Evolutionary conservation across 208 protist species (phyloP).

Genomic region (Crithidia brevicula): DNA sequence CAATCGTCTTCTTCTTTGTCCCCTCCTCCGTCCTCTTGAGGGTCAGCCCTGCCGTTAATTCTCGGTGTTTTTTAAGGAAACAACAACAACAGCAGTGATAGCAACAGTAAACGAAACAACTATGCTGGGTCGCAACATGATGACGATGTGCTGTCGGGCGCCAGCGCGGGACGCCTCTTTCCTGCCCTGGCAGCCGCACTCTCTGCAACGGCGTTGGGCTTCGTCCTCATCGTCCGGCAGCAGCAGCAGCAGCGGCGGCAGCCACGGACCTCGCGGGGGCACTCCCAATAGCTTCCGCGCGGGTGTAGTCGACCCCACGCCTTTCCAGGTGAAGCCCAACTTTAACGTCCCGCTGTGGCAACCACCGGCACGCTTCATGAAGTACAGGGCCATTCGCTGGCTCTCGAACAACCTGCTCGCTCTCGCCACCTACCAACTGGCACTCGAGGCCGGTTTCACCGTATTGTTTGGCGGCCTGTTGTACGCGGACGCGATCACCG

Average conservation of each 20-base stretch:
- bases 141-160: neutral
- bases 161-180: neutral
- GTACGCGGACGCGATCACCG: conserved; percentile 29
- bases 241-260: neutral
- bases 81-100: no score
- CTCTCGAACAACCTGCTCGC: conserved; percentile 60
- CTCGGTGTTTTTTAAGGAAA: no score
- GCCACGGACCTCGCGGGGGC: no score
- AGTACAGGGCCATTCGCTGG: conserved; percentile 47
- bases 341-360: conserved; percentile 34
- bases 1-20: no score
- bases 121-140: no score
- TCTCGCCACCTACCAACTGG: conserved; percentile 72
- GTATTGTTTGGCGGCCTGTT: conserved; percentile 48
- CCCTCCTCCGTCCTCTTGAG: no score
- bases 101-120: no score
- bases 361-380: conserved; percentile 45
- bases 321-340: conserved; percentile 36
- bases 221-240: conserved; percentile 7
- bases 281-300: conserved; percentile 23
- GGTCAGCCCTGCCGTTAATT: no score
- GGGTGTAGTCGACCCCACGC: conserved; percentile 15
- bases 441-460: conserved; percentile 57
- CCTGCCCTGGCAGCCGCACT: neutral
- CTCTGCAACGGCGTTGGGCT: conserved; percentile 12